phyloP scores from a whole-genome alignment of 108 stramenopile species.

The Nitzschia sp. region DNA sequence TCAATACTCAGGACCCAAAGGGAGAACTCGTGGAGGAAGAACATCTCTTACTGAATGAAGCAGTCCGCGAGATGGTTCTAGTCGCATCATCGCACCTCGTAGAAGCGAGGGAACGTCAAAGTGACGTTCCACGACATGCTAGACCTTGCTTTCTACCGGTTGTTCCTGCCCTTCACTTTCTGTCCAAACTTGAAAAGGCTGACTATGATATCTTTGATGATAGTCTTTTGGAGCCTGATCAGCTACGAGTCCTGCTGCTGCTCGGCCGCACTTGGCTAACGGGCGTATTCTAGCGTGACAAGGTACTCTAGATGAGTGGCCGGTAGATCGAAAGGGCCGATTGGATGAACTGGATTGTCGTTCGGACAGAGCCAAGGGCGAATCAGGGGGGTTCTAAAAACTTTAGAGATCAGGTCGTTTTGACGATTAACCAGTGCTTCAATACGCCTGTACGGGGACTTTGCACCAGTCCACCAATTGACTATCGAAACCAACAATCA shows the following conservation, averaged over 20 bases:
- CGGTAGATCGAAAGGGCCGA: no score
- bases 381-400: no score
- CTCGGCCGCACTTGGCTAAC: constrained; percentile 72
- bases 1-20: constrained; percentile 9
- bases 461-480: no score
- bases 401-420: no score
- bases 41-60: constrained; percentile 29
- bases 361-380: no score
- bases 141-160: constrained; percentile 63
- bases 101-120: constrained; percentile 64
- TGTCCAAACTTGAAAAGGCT: constrained; percentile 53
- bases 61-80: constrained; percentile 55
- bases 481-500: no score
- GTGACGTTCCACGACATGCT: constrained; percentile 54
- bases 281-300: constrained; percentile 62
- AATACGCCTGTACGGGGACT: no score
- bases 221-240: constrained; percentile 33
- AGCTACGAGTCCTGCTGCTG: constrained; percentile 43
- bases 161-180: constrained; percentile 70
- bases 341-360: no score
- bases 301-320: no score
- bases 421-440: no score
- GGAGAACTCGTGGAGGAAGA: constrained; percentile 19
- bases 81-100: constrained; percentile 59
- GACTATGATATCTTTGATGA: constrained; percentile 77